Percentiles rank a stretch among this genome's conserved stretches.
phyloP scores from a whole-genome alignment of 352 stramenopile genomes.

The Elongisporangium anandrum region DNA sequence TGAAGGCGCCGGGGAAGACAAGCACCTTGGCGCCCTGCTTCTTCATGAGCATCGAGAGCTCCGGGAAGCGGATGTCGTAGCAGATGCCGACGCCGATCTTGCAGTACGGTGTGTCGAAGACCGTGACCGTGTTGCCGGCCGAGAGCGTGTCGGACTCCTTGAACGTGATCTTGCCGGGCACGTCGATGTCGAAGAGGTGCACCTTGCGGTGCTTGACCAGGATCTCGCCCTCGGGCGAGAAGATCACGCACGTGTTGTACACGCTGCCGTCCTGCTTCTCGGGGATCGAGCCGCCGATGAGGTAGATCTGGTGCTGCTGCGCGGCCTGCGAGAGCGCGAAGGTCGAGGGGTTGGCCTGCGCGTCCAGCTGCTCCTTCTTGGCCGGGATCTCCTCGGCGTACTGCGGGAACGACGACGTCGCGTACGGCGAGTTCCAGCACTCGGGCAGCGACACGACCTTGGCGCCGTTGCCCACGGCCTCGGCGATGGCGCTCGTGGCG shows the following conservation, averaged over 20 bases:
- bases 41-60: constrained; percentile 97
- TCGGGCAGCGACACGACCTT: constrained; percentile 92
- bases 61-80: constrained; percentile 99
- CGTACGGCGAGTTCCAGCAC: constrained; percentile 97
- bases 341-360: constrained; percentile 77
- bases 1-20: constrained; percentile 85
- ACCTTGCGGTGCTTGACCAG: constrained; percentile 99
- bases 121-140: constrained; percentile 83
- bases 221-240: constrained; percentile 91
- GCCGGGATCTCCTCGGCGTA: constrained; percentile 96
- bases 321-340: constrained; percentile 89
- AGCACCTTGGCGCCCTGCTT: constrained; percentile 85
- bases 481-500: constrained; percentile 50
- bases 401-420: constrained; percentile 95
- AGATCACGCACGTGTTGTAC: constrained; percentile 99
- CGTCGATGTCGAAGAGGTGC: constrained; percentile 99
- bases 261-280: constrained; percentile 88
- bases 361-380: constrained; percentile 43
- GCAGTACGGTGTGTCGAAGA: constrained; percentile 87
- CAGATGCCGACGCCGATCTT: constrained; percentile 99
- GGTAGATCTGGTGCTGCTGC: constrained; percentile 84
- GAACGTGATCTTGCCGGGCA: constrained; percentile 98
- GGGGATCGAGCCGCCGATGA: constrained; percentile 97
- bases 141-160: constrained; percentile 99
- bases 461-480: constrained; percentile 71